Evolutionary conservation across 1,284 basidiomycete species (phyloP).

Genomic region (Prillingera fragicola): DNA sequence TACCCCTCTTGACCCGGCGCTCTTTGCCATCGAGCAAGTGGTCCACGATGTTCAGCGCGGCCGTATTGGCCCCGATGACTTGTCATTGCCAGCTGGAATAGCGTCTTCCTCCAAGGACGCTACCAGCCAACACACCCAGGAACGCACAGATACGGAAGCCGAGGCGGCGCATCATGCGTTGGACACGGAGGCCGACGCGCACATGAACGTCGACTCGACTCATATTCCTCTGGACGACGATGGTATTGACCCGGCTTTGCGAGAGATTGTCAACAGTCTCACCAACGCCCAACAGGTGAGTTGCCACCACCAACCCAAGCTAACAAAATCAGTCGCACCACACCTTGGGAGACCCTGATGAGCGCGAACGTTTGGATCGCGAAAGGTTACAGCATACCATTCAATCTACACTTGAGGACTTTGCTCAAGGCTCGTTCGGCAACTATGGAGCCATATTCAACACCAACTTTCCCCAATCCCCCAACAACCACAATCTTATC

Average conservation of each 20-base stretch:
- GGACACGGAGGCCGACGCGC: not conserved
- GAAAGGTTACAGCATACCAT: constrained; percentile 32
- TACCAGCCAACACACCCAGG: not conserved
- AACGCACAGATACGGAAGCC: too few species aligned
- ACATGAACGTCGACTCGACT: not conserved
- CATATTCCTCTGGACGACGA: constrained; percentile 24
- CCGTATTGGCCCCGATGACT: constrained; percentile 18
- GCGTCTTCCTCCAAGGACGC: not conserved
- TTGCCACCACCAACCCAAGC: not conserved
- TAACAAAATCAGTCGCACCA: constrained; percentile 14
- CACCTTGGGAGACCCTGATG: constrained; percentile 18
- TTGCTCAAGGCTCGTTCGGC: constrained; percentile 15
- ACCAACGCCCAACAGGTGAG: constrained; percentile 43
- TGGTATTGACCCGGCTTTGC: constrained; percentile 41
- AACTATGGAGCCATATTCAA: constrained; percentile 18
- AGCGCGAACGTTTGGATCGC: constrained; percentile 32
- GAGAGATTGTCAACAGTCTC: constrained; percentile 45
- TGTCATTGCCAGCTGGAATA: not conserved
- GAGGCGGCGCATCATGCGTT: not conserved
- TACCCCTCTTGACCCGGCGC: constrained; percentile 28
- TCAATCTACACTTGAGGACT: constrained; percentile 35
- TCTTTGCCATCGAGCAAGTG: constrained; percentile 35
- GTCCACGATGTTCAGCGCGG: constrained; percentile 33
- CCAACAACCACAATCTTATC: constrained; percentile 9
- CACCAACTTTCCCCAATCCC: constrained; percentile 16